These are phyloP conservation scores for Fusarium lateritium DNA, from an alignment of 2,329 filamentous ascomycete genomes.

Conservation along the genomic window DNA sequence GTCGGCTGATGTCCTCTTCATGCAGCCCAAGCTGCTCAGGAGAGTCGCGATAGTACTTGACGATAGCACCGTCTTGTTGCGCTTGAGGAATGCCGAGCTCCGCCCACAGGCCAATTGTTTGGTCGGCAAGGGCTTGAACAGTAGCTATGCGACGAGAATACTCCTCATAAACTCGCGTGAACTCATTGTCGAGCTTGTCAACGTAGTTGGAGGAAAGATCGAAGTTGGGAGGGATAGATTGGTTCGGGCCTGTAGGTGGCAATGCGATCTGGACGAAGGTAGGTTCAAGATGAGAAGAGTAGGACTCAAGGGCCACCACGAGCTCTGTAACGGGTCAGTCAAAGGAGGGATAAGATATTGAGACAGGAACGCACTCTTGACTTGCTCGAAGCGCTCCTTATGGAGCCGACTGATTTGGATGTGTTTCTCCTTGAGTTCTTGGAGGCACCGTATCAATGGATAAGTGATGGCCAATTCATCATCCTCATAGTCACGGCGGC, in stretches of 20 bases:
- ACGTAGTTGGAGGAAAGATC: constrained; percentile 95
- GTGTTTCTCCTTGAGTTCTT: constrained; percentile 88
- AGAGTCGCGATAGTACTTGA: constrained; percentile 89
- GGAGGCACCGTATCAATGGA: constrained; percentile 85
- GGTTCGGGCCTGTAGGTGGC: constrained; percentile 84
- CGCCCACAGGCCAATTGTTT: constrained; percentile 95
- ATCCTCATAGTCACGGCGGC: constrained; percentile 75
- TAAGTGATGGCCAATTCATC: constrained; percentile 84
- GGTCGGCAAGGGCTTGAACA: constrained; percentile 82
- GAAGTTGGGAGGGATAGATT: constrained; percentile 84
- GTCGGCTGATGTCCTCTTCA: constrained; percentile 82
- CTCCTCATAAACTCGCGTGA: constrained; percentile 95
- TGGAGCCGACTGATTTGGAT: constrained; percentile 84
- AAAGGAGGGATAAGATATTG: not conserved
- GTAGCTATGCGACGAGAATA: constrained; percentile 86
- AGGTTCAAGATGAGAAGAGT: constrained; percentile 93
- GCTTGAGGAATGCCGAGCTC: constrained; percentile 95
- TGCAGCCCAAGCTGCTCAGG: constrained; percentile 96
- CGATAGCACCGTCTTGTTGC: constrained; percentile 88
- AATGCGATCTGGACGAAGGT: constrained; percentile 89
- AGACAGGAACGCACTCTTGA: constrained; percentile 78
- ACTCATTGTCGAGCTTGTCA: constrained; percentile 88
- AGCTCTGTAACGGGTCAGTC: constrained; percentile 73
- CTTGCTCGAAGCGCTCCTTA: constrained; percentile 93
- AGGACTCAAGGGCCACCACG: constrained; percentile 92